A percentile compares a stretch with the other conserved stretches of the same genome.
Evolutionary conservation across 306 rosid genomes (phyloP).

Genomic region (Quercus gilva): DNA sequence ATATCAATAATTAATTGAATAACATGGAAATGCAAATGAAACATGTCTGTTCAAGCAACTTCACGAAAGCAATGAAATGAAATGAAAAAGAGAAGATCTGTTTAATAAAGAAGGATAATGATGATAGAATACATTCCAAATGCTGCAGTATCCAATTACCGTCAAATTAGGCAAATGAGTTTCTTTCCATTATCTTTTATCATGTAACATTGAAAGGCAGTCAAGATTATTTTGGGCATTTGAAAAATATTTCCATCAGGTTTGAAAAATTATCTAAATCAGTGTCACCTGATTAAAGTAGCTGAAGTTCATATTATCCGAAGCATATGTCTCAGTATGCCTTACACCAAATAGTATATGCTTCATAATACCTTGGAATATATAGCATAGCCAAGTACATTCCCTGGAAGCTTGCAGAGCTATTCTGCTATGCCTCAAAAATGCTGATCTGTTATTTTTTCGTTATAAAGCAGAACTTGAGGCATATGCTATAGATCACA

Average conservation of each 20-base stretch:
- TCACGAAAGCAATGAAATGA: not conserved
- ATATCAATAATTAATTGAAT: too few species aligned
- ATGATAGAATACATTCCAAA: not conserved
- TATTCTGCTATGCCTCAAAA: not conserved
- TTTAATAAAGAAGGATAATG: not conserved
- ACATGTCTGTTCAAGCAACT: not conserved
- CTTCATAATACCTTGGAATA: not conserved
- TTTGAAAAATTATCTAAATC: not conserved
- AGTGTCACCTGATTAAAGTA: not conserved
- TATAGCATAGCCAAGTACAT: not conserved
- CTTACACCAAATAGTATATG: not conserved
- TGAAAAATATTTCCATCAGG: not conserved
- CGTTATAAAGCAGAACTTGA: not conserved
- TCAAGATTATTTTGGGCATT: not conserved
- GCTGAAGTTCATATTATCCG: not conserved
- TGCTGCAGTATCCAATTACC: not conserved
- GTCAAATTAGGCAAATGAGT: not conserved
- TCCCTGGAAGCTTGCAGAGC: not conserved
- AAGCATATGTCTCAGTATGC: not conserved
- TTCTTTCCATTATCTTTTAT: not conserved
- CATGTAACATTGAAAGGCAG: not conserved
- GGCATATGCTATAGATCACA: not conserved
- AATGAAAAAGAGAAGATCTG: not conserved
- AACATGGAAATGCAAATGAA: not conserved
- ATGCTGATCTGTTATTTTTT: not conserved